Conservation (phyloP, 306 rosid genomes). For the Cicer bijugum region DNA sequence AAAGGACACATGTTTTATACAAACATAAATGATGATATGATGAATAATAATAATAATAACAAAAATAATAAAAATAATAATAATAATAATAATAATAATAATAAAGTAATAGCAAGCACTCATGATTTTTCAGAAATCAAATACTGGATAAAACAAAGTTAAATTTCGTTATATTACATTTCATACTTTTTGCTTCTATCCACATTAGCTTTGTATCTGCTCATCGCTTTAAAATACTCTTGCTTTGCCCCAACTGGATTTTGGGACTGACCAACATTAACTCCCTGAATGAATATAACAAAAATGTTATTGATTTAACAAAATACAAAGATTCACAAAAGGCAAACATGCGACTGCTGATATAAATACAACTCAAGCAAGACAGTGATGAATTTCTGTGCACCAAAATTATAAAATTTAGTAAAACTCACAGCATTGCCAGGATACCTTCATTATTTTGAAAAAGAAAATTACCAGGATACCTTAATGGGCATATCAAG, state of each 20-base stretch:
- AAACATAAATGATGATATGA: constrained; percentile 6
- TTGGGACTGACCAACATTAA: constrained; percentile 52
- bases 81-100: neutral
- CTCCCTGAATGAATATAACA: constrained; percentile 59
- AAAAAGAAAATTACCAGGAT: constrained; percentile 13
- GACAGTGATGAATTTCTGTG: constrained; percentile 25
- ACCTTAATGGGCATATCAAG: constrained; percentile 33
- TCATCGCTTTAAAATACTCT: constrained; percentile 53
- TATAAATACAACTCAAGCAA: constrained; percentile 29
- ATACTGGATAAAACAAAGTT: constrained; percentile 30
- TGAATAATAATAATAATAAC: too few relatives aligned
- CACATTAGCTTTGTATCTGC: constrained; percentile 52
- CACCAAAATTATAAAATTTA: constrained; percentile 35
- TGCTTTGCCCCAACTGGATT: constrained; percentile 50
- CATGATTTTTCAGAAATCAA: constrained; percentile 34
- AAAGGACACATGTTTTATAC: constrained; percentile 18
- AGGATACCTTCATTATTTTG: constrained; percentile 8
- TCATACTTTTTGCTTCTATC: constrained; percentile 66
- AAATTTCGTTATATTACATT: neutral
- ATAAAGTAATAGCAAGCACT: neutral
- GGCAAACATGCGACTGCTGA: constrained; percentile 4
- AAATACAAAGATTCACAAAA: constrained; percentile 27
- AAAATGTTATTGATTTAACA: constrained; percentile 39
- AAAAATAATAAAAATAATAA: too few relatives aligned
- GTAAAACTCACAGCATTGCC: neutral